Conservation (phyloP, 1,139 yeast species). For the Saccharomyces hybrid region DNA sequence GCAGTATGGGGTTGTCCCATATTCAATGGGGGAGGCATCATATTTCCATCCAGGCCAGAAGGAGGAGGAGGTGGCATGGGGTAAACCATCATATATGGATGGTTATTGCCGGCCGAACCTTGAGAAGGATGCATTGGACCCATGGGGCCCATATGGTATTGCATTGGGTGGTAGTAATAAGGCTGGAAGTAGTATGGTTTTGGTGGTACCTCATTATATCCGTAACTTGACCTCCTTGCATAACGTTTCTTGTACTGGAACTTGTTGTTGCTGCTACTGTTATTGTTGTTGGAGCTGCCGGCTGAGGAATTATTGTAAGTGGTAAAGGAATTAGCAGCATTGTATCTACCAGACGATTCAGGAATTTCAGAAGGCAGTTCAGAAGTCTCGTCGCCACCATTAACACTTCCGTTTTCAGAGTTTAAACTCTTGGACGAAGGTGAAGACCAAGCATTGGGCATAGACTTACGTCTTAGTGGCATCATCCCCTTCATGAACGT, state of each 20-base stretch:
- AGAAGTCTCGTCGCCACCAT: conserved; percentile 12
- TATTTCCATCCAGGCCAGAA: conserved; percentile 9
- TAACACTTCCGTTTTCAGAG: conserved; percentile 11
- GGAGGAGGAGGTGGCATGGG: conserved; percentile 29
- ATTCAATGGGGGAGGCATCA: conserved; percentile 4
- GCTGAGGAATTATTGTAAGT: conserved; percentile 24
- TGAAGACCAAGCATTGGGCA: conserved; percentile 11
- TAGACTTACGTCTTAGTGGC: conserved; percentile 7
- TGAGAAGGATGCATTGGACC: conserved; percentile 17
- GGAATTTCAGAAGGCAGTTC: conserved; percentile 18
- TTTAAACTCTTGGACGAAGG: conserved; percentile 9
- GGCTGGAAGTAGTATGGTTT: conserved; percentile 27
- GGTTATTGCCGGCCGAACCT: conserved; percentile 14
- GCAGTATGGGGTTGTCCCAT: background rate
- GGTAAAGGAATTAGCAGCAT: conserved; percentile 17
- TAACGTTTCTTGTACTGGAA: conserved; percentile 5
- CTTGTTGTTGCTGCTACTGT: conserved; percentile 9
- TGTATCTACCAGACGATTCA: conserved; percentile 14
- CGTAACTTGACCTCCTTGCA: conserved; percentile 7
- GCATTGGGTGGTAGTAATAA: conserved; percentile 28
- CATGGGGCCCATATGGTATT: conserved; percentile 24
- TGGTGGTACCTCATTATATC: conserved; percentile 17
- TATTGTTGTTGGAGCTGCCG: conserved; percentile 19
- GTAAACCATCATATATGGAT: conserved; percentile 29
- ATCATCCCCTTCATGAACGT: conserved; percentile 3